Conservation (phyloP, 2,329 filamentous ascomycete genomes). For the Nannizziopsis arthrosporioides region DNA sequence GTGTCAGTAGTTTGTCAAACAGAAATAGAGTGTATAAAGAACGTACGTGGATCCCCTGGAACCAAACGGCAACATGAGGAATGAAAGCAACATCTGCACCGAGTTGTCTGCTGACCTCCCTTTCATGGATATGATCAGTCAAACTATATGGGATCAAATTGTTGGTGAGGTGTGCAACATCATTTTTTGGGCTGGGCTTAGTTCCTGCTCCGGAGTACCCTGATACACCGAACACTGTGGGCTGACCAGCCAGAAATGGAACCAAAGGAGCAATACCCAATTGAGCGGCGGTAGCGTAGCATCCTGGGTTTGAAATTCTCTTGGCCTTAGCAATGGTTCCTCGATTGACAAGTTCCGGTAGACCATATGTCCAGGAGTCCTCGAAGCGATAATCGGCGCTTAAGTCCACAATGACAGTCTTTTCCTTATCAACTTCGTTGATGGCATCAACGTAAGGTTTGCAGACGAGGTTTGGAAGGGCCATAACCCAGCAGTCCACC, state of each 20-base stretch:
- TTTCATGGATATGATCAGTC: slow-evolving; percentile 91
- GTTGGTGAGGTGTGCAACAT: slow-evolving; percentile 67
- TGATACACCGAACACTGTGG: slow-evolving; percentile 78
- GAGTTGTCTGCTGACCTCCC: slow-evolving; percentile 72
- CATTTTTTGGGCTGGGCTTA: slow-evolving; percentile 89
- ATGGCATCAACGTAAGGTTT: slow-evolving; percentile 88
- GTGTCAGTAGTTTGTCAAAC: slow-evolving; percentile 3
- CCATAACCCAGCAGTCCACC: slow-evolving; percentile 96
- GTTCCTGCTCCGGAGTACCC: slow-evolving; percentile 93
- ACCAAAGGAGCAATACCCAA: slow-evolving; percentile 76
- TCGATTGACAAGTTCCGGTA: slow-evolving; percentile 73
- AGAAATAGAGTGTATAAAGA: not conserved
- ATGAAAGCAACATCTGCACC: slow-evolving; percentile 68
- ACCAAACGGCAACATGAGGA: slow-evolving; percentile 92
- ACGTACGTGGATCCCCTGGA: slow-evolving; percentile 72
- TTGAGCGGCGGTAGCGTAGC: slow-evolving; percentile 88
- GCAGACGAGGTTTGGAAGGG: slow-evolving; percentile 88
- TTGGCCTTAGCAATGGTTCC: slow-evolving; percentile 64
- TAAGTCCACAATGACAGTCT: slow-evolving; percentile 77
- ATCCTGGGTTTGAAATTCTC: slow-evolving; percentile 84
- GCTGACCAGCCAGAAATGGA: slow-evolving; percentile 62
- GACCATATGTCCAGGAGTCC: slow-evolving; percentile 71
- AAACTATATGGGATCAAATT: slow-evolving; percentile 86
- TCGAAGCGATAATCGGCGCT: slow-evolving; percentile 97
- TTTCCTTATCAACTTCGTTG: slow-evolving; percentile 53